Evolutionary conservation across 352 stramenopile species (phyloP), one percentile per base, ranked within the genome.

Genomic region (Globisporangium perplexum): DNA sequence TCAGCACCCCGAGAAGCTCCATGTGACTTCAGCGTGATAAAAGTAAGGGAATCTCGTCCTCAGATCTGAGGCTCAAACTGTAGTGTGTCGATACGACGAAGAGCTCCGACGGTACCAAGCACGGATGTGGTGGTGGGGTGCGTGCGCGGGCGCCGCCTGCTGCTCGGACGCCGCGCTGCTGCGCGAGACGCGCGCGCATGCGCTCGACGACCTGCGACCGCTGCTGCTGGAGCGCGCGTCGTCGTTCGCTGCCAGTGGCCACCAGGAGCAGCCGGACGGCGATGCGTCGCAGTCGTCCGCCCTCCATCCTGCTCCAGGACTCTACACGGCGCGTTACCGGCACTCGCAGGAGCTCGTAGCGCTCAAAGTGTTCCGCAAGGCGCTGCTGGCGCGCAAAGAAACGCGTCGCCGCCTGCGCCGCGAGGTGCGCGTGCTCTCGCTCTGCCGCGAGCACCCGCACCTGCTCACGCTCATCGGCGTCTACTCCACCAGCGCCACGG

Each of bases 401-500:
- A 77, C 66, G 43, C 69, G 80, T 8, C 69, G 75, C 3, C 69
- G 82, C n/a, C 68, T 93, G 20, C 78, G 80, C n/a, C 71, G 82
- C 14, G 83, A 93, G 67, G 63, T 91, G 22, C 61, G 62, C 47
- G 62, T 91, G 42, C 65, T 93, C 33, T 57, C 66, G 36, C 55
- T 73, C 28, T 77, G 65, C 14, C 56, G 64, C 38, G 62, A 68
- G 6, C 80, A 93, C 51, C 62, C 66, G 24, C 81, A 90, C 50
- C 58, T 93, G 47, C 69, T 93, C 47, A 76, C 62, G 23, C 68
- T 93, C 50, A 71, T 88, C 54, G 78, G 72, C 49, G 76, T 87
- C 24, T 77, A 78, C 52, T 61, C 76, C 15, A 68, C 71, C 1
- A 47, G 60, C 4, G 35, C 57, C 24, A 84, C 72, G 8, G 59